Conservation (phyloP, 371 early-diverging fungal species). For the Coemansia sp. region DNA sequence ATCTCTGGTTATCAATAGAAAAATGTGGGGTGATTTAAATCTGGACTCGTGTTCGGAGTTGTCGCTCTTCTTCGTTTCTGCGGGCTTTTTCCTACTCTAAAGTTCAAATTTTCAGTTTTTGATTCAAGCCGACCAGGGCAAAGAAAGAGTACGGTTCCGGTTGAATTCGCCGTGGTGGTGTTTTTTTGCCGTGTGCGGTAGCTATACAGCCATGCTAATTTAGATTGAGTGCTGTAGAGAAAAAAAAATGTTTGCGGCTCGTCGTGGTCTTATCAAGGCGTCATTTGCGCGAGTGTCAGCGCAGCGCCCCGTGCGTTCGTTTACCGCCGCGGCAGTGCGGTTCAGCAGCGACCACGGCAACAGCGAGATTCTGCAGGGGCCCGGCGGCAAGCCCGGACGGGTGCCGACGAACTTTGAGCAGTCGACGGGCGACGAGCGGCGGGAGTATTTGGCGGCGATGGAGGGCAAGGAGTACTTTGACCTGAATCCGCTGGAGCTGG, state of each 20-base stretch:
- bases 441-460: conserved; percentile 80
- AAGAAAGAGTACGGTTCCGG: neutral
- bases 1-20: conserved; percentile 2
- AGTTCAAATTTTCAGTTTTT: neutral
- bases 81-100: neutral
- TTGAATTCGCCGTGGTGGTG: no score
- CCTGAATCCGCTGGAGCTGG: conserved; percentile 75
- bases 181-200: no score
- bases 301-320: conserved; percentile 17
- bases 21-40: neutral
- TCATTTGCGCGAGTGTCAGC: conserved; percentile 19
- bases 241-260: conserved; percentile 33
- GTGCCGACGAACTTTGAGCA: conserved; percentile 88
- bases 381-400: conserved; percentile 61
- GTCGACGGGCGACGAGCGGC: conserved; percentile 89
- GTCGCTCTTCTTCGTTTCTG: neutral
- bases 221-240: neutral
- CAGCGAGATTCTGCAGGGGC: conserved; percentile 51
- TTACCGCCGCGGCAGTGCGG: conserved; percentile 30
- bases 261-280: conserved; percentile 38
- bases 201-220: no score
- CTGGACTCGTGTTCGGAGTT: neutral
- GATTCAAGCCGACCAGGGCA: neutral
- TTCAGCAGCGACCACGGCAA: conserved; percentile 16
- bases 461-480: conserved; percentile 89